Base-by-base conservation (phyloP, 306 rosid species). In the apple (Malus domestica) region DNA sequence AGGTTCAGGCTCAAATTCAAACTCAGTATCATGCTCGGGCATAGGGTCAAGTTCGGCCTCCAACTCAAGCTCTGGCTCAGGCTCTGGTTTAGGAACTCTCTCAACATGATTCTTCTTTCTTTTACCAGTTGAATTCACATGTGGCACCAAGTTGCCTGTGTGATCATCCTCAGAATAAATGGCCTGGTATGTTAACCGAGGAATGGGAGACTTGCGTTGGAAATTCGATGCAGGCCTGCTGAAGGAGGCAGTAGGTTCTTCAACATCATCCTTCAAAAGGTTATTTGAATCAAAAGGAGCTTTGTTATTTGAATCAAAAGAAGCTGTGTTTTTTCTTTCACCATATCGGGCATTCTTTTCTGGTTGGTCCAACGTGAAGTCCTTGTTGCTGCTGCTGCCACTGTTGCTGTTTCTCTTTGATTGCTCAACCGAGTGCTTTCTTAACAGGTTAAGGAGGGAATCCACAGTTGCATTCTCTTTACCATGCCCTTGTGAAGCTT, bases 181-280 rank as follows among this genome's bases (percentile, higher is more conserved):
- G 52, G 96, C 85, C 74, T 89, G 87, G 86, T 84, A 84, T 45
- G 85, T 88, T 62, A 83, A 57, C 20, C 97, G 96, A 81, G 96
- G 88, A 62, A 95, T 80, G 8, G 99, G 99, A 72, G 97, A 95
- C 86, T 80, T 90, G 70, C 89, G 91, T 79, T 86, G 96, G 80
- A 95, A 95, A 72, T 16, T 88, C n/a, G 99, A 95, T 19, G 73
- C 83, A 27, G 99, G 97, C 80, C 97, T 88, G 57, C 83, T 29
- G 6, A 73, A 76, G 35, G 89, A 77, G 73, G 70, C 38, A 57
- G 68, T 78, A 60, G 82, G 78, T 71, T 89, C 96, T 79, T 33
- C 91, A 66, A 81, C 44, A n/a, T 88, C 89, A n/a, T 79, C 83
- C 83, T 82, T 90, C 29, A 81, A 70, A 62, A 82, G 51, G 76